phyloP scores from a whole-genome alignment of 768 basidiomycete species.

The Boletus speciosus region DNA sequence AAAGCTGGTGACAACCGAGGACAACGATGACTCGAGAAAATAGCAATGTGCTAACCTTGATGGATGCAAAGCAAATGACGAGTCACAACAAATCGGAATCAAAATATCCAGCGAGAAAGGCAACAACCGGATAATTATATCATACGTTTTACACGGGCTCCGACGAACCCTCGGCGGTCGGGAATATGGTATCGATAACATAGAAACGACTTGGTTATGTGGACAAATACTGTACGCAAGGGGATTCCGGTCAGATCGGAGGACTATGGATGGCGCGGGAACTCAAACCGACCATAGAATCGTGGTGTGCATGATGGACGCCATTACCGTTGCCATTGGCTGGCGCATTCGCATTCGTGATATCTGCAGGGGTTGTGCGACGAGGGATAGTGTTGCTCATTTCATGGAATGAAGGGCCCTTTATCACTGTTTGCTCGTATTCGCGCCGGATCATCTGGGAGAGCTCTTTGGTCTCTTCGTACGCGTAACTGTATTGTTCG shows the following conservation, averaged over 20 bases:
- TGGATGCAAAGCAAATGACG: not conserved
- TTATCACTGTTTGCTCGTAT: slow-evolving; percentile 41
- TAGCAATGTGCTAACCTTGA: slow-evolving; percentile 18
- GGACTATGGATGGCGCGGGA: not conserved
- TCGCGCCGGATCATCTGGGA: slow-evolving; percentile 59
- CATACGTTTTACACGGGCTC: slow-evolving; percentile 22
- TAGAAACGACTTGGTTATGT: slow-evolving; percentile 12
- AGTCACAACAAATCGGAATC: slow-evolving; percentile 2
- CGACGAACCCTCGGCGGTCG: slow-evolving; percentile 5
- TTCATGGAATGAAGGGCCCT: slow-evolving; percentile 39
- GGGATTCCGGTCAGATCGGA: slow-evolving; percentile 12
- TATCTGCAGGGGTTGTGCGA: slow-evolving; percentile 17
- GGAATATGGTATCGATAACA: slow-evolving; percentile 29
- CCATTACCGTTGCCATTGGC: slow-evolving; percentile 20
- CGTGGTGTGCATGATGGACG: slow-evolving; percentile 13
- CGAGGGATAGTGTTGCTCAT: slow-evolving; percentile 38
- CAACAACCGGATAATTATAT: slow-evolving; percentile 22
- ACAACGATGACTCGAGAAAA: slow-evolving; percentile 5
- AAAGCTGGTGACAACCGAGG: slow-evolving; percentile 1
- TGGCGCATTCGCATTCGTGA: slow-evolving; percentile 6
- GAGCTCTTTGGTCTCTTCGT: slow-evolving; percentile 80
- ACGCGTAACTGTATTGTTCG: slow-evolving; percentile 84
- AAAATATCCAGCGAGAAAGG: slow-evolving; percentile 11
- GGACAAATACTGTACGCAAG: slow-evolving; percentile 23
- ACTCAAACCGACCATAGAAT: slow-evolving; percentile 16